Base-by-base conservation (phyloP, 169 alveolate species). In the Ichthyophthirius multifiliis region DNA sequence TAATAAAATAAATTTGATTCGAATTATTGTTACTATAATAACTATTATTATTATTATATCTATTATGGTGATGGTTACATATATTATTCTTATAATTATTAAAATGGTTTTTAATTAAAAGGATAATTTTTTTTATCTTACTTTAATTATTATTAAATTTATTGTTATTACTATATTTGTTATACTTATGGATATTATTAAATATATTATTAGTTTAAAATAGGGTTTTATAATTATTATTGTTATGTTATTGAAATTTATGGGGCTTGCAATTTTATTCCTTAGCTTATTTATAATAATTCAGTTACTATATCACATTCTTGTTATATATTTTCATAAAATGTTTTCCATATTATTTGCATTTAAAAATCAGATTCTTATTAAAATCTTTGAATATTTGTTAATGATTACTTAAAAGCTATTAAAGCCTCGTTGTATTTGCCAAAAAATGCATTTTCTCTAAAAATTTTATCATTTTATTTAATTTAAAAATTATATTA, bases 381-480 rank as follows among this genome's bases (percentile, higher is more conserved):
- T 16, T 47, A 18, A 27, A 16, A 35, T 73, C 63, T 47, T 32
- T 30, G 34, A 15, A 84, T 84, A 23, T 81, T 55, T 44, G 76
- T 46, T 43, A 89, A 44, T 20, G 90, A 90, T 46, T 87, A 82
- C 75, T 82, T 84, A 37, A 79, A 89, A 39, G 85, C 82, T 31
- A 76, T 77, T 39, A 84, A 47, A 23, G 91, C 77, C 75, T 85
- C 89, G 48, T 74, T 82, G 75, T 89, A 89, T 39, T 85, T 87
- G 4, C 93, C 91, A 23, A 89, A 65, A 34, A 84, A 74, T 5
- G 89, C 90, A 2, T 79, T 46, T 62, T 89, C 93, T 64, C 93
- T 82, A 1, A 77, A 83, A 31, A 65, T 39, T 76, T 76, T 84
- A n/a, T 73, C 83, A 76, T 47, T 2, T 4, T 9, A 7, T 9